A percentile compares a stretch with the other conserved stretches of the same genome.
Conservation (phyloP, 306 rosid genomes). For the Lathyrus aphaca region DNA sequence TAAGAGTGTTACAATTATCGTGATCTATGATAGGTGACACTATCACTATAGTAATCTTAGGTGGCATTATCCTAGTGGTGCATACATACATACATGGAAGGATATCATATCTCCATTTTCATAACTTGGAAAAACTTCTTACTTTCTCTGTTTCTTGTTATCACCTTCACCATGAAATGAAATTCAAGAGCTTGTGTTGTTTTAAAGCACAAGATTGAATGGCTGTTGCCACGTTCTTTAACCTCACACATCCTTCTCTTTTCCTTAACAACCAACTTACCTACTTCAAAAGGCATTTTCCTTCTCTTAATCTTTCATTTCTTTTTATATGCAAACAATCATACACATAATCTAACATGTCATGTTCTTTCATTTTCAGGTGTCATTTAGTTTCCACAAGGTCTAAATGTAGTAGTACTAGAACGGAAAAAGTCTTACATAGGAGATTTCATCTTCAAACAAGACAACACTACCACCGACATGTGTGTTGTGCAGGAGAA, state of each 20-base stretch:
- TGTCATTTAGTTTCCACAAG: constrained; percentile 25
- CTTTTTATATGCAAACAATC: background rate
- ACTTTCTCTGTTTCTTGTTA: background rate
- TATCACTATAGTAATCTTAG: background rate
- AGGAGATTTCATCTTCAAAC: constrained; percentile 34
- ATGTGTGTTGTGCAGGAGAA: constrained; percentile 20
- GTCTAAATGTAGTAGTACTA: constrained; percentile 14
- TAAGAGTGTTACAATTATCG: background rate
- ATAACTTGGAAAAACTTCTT: background rate
- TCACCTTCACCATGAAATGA: constrained; percentile 1
- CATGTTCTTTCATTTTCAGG: constrained; percentile 36
- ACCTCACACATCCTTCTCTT: constrained; percentile 40
- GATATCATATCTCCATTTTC: constrained; percentile 13
- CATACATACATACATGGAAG: constrained; percentile 22
- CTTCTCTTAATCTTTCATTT: background rate
- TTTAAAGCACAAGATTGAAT: constrained; percentile 27
- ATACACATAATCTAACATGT: background rate
- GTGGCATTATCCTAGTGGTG: constrained; percentile 43
- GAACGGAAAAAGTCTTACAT: constrained; percentile 18
- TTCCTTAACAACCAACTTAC: constrained; percentile 37
- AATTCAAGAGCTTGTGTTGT: constrained; percentile 16
- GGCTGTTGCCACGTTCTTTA: constrained; percentile 52
- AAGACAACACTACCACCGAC: constrained; percentile 16
- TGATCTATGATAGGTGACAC: background rate
- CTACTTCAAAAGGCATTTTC: constrained; percentile 47